Evolutionary conservation across 2,329 filamentous ascomycete species (phyloP).

Genomic region (Paraphoma sp.): DNA sequence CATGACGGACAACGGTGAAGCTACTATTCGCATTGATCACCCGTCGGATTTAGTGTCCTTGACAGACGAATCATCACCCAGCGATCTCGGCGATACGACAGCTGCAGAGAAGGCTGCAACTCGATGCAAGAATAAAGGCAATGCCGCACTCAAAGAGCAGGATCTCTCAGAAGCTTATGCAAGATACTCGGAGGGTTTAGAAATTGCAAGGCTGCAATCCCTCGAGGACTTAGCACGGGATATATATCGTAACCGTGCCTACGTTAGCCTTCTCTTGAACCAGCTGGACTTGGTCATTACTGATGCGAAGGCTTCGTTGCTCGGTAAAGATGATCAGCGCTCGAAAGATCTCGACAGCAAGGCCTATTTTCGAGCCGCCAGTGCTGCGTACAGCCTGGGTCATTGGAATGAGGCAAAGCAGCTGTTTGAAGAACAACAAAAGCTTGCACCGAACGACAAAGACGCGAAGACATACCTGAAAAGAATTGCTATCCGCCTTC

Average conservation of each 20-base stretch:
- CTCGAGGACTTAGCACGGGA: constrained; percentile 37
- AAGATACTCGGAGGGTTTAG: constrained; percentile 40
- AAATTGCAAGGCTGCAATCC: constrained; percentile 27
- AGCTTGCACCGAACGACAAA: constrained; percentile 39
- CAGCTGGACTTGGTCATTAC: constrained; percentile 39
- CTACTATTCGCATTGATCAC: constrained; percentile 61
- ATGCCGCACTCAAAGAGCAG: constrained; percentile 36
- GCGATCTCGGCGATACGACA: constrained; percentile 31
- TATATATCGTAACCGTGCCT: constrained; percentile 42
- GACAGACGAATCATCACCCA: constrained; percentile 42
- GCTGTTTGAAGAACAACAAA: constrained; percentile 42
- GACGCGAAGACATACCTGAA: constrained; percentile 39
- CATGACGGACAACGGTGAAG: constrained; percentile 47
- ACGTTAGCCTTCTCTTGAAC: constrained; percentile 38
- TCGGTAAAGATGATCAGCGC: constrained; percentile 28
- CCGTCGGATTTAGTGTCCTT: constrained; percentile 55
- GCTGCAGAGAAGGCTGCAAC: constrained; percentile 38
- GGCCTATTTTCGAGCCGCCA: constrained; percentile 53
- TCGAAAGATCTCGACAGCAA: constrained; percentile 50
- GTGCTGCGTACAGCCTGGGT: constrained; percentile 54
- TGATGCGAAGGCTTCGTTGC: constrained; percentile 38
- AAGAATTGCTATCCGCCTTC: constrained; percentile 22
- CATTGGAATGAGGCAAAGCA: constrained; percentile 48
- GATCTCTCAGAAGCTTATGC: constrained; percentile 47
- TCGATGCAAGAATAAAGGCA: constrained; percentile 46